Evolutionary conservation across 441 rosid genomes (phyloP).

Genomic region (Omphalea diandra): DNA sequence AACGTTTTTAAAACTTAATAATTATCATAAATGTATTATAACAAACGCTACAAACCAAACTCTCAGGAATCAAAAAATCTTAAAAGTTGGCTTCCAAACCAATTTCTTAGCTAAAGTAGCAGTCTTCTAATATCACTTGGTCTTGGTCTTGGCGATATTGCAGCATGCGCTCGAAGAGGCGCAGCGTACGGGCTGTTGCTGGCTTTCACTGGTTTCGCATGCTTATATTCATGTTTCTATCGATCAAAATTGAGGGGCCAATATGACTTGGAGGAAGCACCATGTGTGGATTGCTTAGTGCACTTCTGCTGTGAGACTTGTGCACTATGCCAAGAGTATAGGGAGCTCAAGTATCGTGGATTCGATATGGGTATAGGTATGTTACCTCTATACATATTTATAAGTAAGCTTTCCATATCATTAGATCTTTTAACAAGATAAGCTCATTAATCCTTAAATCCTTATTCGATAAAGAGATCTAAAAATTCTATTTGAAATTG

Average conservation of each 20-base stretch:
- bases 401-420: too few relatives aligned
- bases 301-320: constrained; percentile 29
- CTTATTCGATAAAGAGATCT: too few relatives aligned
- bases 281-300: constrained; percentile 27
- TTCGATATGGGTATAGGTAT: constrained; percentile 33
- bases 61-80: too few relatives aligned
- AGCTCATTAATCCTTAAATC: too few relatives aligned
- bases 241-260: constrained; percentile 29
- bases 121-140: too few relatives aligned
- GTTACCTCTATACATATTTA: too few relatives aligned
- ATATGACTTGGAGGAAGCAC: constrained; percentile 24
- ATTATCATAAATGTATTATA: too few relatives aligned
- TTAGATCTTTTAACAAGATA: too few relatives aligned
- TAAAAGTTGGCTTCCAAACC: background rate
- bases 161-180: constrained; percentile 28
- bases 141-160: background rate
- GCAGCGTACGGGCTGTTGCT: constrained; percentile 13
- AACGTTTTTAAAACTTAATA: too few relatives aligned
- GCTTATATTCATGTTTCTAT: constrained; percentile 29
- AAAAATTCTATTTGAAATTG: too few relatives aligned
- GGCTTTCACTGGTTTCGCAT: constrained; percentile 18
- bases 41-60: too few relatives aligned
- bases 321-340: constrained; percentile 30
- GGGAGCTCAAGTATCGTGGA: constrained; percentile 29
- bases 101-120: too few relatives aligned